Conservation (phyloP, 1,139 yeast species). For the Keqinozyma sinolaborantium region DNA sequence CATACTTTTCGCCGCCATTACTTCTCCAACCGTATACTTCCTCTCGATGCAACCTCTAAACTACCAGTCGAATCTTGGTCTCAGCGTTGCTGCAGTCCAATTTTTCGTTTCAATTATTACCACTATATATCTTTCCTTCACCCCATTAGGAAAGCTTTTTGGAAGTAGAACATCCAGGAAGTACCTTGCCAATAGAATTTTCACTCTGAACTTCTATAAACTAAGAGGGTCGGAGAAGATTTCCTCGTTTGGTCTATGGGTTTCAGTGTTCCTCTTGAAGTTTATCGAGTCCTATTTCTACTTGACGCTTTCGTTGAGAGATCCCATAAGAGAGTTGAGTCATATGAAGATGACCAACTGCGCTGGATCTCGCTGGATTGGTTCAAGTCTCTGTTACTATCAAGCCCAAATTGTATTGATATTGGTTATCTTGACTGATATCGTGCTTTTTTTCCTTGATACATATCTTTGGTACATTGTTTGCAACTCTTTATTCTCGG, state of each 20-base stretch:
- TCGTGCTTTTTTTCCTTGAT: constrained; percentile 48
- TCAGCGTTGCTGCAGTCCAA: constrained; percentile 39
- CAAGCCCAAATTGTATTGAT: constrained; percentile 39
- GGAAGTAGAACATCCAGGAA: constrained; percentile 18
- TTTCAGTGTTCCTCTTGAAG: constrained; percentile 41
- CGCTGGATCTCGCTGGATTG: constrained; percentile 43
- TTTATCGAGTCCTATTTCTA: constrained; percentile 51
- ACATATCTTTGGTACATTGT: constrained; percentile 56
- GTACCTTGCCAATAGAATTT: constrained; percentile 29
- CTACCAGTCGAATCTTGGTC: constrained; percentile 22
- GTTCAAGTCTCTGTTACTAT: constrained; percentile 31
- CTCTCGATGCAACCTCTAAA: constrained; percentile 24
- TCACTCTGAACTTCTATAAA: constrained; percentile 32
- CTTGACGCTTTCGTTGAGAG: constrained; percentile 44
- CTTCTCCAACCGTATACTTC: constrained; percentile 41
- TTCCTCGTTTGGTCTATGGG: constrained; percentile 48
- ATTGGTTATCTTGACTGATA: constrained; percentile 37
- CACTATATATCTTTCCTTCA: constrained; percentile 41
- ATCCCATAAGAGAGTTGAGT: constrained; percentile 47
- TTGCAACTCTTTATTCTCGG: constrained; percentile 50
- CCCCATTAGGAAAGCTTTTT: constrained; percentile 46
- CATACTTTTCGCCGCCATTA: constrained; percentile 23
- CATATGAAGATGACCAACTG: constrained; percentile 37
- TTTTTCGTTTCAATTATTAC: constrained; percentile 40
- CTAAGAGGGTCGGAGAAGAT: constrained; percentile 35